Base-by-base conservation (phyloP, 2,329 filamentous ascomycete species). In the Mycocentrospora acerina region DNA sequence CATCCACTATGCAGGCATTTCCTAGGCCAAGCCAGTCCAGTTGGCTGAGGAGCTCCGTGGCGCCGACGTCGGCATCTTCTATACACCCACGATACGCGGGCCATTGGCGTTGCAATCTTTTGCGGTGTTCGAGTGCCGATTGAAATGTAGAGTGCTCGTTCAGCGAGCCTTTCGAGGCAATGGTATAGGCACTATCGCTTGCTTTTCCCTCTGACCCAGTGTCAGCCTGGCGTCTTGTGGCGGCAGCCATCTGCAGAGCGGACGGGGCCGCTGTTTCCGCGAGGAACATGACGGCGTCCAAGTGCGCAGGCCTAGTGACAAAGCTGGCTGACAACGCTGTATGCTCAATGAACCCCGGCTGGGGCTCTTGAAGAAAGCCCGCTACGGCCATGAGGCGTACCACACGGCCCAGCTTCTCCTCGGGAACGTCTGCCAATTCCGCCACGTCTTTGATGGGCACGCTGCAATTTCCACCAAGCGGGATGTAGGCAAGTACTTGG, bases 401-500 rank as follows among this genome's bases (percentile, higher is more conserved):
- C 8, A 71, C 44, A 7, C 68, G 67, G 24, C 24, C 19, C 1
- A 74, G 57, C 26, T 69, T 60, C 4, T 26, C 30, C 34, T 69
- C 67, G 10, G 71, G 65, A 0, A 73, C 67, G 11, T 57, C 58
- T 4, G 62, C 41, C 3, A 75, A 44, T 14, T 71, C 66, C 7
- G 72, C 70, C 0, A 75, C 44, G 32, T 75, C 72, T 24, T 64
- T 57, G 32, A 62, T 47, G 3, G 59, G 44, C 10, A 71, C 61
- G 9, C 19, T 22, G 19, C 19, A 22, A 22, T 9, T 22, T 9
- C 19, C 19, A 22, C 5, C 19, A 2, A 70, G 50, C 1, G 72
- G 73, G n/a, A 76, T 69, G 44, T 60, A 74, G 3, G 70, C 69
- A 1, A 73, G 62, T 4, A 75, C 55, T 34, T 74, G 71, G 41